phyloP scores from a whole-genome alignment of 495 filamentous ascomycete species.

The Bathelium albidoporum region DNA sequence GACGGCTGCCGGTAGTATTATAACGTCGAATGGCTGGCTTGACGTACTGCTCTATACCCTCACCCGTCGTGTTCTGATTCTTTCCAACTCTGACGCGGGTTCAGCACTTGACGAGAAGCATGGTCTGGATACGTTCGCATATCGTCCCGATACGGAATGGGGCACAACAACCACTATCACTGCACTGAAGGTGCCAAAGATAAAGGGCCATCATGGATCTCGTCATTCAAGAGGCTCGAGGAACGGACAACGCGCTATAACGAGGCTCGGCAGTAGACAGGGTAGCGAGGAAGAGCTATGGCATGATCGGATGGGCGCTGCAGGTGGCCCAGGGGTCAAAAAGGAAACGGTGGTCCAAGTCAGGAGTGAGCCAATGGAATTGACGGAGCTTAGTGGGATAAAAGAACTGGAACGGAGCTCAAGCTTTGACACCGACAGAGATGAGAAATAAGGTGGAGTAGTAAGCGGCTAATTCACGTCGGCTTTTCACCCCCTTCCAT shows the following conservation, averaged over 20 bases:
- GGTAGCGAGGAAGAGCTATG: constrained; percentile 16
- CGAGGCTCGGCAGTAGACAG: constrained; percentile 6
- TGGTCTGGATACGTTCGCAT: constrained; percentile 14
- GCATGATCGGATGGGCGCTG: background rate
- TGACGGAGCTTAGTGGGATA: constrained; percentile 1
- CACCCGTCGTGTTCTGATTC: constrained; percentile 43
- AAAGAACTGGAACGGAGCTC: background rate
- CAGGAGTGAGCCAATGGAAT: constrained; percentile 10
- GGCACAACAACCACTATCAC: constrained; percentile 16
- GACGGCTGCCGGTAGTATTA: constrained; percentile 59
- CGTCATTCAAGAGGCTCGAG: background rate
- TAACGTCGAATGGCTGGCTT: constrained; percentile 62
- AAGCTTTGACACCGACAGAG: constrained; percentile 8
- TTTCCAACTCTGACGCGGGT: constrained; percentile 33
- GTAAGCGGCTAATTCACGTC: background rate
- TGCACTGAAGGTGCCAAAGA: background rate
- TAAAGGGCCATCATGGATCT: background rate
- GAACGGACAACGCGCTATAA: background rate
- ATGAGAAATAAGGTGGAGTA: background rate
- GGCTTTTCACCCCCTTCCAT: background rate
- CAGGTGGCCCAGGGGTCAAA: constrained; percentile 7
- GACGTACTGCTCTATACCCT: constrained; percentile 64
- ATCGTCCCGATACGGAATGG: constrained; percentile 14
- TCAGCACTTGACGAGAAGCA: constrained; percentile 2
- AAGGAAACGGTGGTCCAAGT: constrained; percentile 12